Conservation (phyloP, 441 rosid species). For the Pelargonium citronellum region DNA sequence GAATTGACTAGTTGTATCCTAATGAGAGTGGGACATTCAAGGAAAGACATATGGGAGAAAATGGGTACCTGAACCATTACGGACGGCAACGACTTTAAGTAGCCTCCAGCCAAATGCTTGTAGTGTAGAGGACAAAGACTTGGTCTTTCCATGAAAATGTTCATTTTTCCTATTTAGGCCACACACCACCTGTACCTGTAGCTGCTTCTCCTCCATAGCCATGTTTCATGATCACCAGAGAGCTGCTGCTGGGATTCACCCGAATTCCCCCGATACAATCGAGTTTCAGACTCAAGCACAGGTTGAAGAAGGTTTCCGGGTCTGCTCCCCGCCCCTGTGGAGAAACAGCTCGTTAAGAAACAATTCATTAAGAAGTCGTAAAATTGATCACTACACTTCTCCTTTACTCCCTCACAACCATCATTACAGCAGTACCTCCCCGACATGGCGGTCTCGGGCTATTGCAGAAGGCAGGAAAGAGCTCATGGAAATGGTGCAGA, state of each 20-base stretch:
- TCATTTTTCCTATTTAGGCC: neutral
- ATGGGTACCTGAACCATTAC: neutral
- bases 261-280: neutral
- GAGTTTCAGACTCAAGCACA: constrained; percentile 17
- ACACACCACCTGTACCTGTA: no score
- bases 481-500: constrained; percentile 43
- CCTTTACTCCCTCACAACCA: constrained; percentile 29
- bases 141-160: neutral
- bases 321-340: constrained; percentile 18
- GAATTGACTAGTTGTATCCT: neutral
- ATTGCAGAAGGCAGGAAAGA: constrained; percentile 40
- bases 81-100: neutral
- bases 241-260: neutral
- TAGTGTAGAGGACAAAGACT: neutral
- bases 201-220: neutral
- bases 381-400: constrained; percentile 20
- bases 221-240: neutral
- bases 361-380: neutral
- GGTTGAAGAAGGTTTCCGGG: constrained; percentile 9
- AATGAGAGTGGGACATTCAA: neutral
- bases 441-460: constrained; percentile 14
- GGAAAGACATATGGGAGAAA: neutral
- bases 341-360: constrained; percentile 6
- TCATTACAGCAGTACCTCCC: constrained; percentile 22
- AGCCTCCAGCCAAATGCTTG: neutral